Base-by-base conservation (phyloP, 202 grass and related monocot species). In the Panicum hallii region DNA sequence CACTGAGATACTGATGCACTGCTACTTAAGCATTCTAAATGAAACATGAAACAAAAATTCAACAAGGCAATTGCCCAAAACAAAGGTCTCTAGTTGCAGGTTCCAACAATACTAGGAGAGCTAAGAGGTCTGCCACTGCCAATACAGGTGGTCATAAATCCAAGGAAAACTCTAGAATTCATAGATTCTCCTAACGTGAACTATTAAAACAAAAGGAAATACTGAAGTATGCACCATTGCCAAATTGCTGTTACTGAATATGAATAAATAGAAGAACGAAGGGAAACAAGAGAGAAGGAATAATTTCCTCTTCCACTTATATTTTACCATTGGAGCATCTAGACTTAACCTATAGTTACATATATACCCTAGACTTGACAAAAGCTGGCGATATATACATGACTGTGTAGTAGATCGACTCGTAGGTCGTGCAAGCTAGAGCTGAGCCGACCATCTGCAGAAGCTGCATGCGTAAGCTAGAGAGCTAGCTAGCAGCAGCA, bases 1-100 rank as follows among this genome's bases (percentile, higher is more conserved):
- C 83, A 60, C 36, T 34, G 8, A 28, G 56, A 83, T 23, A 28
- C 30, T 46, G 38, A 78, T 36, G 20, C 41, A 74, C 69, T 66
- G 38, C 17, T 50, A 74, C 49, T 4, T 45, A 74, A 69, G 26
- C 49, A 75, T 14, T 40, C 50, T 61, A 53, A 23, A 64, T 77
- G 64, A 70, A 70, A 54, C 75, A 43, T 44, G 36, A 44, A 38
- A 52, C 10, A 69, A 12, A 26, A 81, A 75, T 20, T 34, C 48
- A 70, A 74, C 19, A 71, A 58, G 34, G 75, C 10, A 15, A 34
- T 38, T 38, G 5, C 67, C 22, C 47, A 48, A 71, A 30, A 16
- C 17, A 28, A 30, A 34, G 26, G 3, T 15, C 14, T 46, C 26
- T 23, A 75, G 42, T 44, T 42, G 12, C 49, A 7, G 28, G 26